Base-by-base conservation (phyloP, 441 rosid genomes). In the Corymbia citriodora region DNA sequence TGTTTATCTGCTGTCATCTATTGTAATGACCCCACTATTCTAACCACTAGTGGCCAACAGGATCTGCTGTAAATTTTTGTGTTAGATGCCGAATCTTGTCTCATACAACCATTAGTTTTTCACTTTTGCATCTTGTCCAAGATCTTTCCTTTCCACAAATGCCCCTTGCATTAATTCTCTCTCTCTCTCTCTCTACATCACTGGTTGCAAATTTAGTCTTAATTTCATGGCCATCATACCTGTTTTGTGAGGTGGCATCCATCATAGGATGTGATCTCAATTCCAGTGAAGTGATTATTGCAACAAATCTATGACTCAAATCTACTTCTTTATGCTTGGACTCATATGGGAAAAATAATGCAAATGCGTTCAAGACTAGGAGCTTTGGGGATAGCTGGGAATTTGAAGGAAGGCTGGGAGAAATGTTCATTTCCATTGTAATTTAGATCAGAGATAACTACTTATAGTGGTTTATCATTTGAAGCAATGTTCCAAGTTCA, bases 101-200 rank as follows among this genome's bases (percentile, higher is more conserved):
- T 79, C 85, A 79, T 79, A 17, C 10, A 48, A 79, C 52, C 40
- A 59, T 19, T 86, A 54, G 54, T 82, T 87, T 89, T 74, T 91
- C 88, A 87, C 88, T 89, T 90, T 90, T 48, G 40, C 79, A 88
- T 91, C 87, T 90, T 31, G 61, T 89, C 93, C 57, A 21, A 45
- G 25, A 36, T 40, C 52, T 49, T 74, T 36, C 72, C 49, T 55
- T 31, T 21, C 61, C 31, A n/a, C 29, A 33, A 59, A 61, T 89
- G 86, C 40, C 54, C 55, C 87, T 57, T 33, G 48, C 36, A 45
- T 8, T 27, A 83, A 21, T 45, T 25, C 55, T 25, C 18, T 45
- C 49, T 55, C 23, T 50, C 86, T 88, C 19, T 27, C 48, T 53
- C n/a, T 79, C 10, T 48, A 50, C 40, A 49, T 40, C 52, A 45